Evolutionary conservation across 1,139 yeast species (phyloP), one percentile per base, ranked within the genome.

Genomic region (Spathaspora sp.): DNA sequence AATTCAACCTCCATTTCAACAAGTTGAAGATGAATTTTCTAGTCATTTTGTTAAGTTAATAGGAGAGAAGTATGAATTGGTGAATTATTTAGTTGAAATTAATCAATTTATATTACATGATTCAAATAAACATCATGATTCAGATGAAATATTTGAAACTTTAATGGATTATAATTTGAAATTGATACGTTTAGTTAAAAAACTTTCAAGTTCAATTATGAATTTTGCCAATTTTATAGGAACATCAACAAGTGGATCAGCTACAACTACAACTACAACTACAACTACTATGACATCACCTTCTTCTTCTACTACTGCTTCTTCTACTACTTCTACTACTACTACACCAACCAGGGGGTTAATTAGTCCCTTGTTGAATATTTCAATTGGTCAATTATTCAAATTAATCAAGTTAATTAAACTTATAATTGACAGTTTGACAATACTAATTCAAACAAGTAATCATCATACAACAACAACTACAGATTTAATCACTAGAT

Each of bases 121-220:
- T 18, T 33, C 31, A 8, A 43, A 45, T 31, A 45, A 29, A 3
- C 43, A 47, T 16, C 47, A 51, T 34, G 60, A 55, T 11, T 62
- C 66, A 27, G 76, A 72, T 24, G 75, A 73, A 38, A 66, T 70
- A 34, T 68, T 66, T 44, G 80, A 74, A 43, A 65, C 67, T 27
- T 51, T 79, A 4, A 67, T 70, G 54, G 84, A 80, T 48, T 61
- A 68, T 47, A 79, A 77, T 49, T 56, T 79, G 39, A 80, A 78
- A 50, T 60, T 80, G 17, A 63, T 72, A 3, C 65, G 82, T 43
- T 51, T 77, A 5, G 56, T 74, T 33, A 79, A 75, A 55, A 70
- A 67, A 46, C 52, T 77, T 3, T 58, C 78, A 3, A 62, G 56
- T 38, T 59, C 72, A n/a, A 70, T 77, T 31, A 53, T 70, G 39